These are phyloP conservation scores for Mycena rosella DNA, from an alignment of 768 basidiomycete species.

Conservation along the genomic window DNA sequence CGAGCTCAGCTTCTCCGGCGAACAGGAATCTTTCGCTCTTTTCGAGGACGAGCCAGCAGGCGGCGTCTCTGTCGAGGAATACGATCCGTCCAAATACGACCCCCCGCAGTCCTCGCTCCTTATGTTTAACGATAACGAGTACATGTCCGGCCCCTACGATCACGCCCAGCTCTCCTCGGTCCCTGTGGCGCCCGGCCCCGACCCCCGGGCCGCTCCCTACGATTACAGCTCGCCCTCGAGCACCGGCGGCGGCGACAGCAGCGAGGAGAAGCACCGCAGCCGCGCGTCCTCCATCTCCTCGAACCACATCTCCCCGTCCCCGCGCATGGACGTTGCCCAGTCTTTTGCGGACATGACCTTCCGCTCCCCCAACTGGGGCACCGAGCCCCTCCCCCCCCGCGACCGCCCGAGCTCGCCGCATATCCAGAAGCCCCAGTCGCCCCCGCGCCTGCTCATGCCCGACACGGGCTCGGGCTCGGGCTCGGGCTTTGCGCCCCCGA, in stretches of 20 bases:
- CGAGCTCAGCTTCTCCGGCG: constrained; percentile 71
- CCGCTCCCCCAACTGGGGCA: constrained; percentile 71
- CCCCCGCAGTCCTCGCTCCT: constrained; percentile 65
- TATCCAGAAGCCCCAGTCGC: constrained; percentile 71
- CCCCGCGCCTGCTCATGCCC: constrained; percentile 69
- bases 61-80: constrained; percentile 55
- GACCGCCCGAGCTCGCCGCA: constrained; percentile 41
- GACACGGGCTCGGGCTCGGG: constrained; percentile 43
- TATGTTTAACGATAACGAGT: constrained; percentile 69
- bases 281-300: constrained; percentile 80
- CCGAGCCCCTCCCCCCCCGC: constrained; percentile 60
- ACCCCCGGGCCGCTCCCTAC: constrained; percentile 57
- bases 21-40: constrained; percentile 61
- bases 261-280: constrained; percentile 62
- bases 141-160: constrained; percentile 58
- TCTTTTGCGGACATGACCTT: constrained; percentile 75
- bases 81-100: constrained; percentile 85
- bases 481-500: constrained; percentile 42
- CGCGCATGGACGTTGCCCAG: constrained; percentile 68
- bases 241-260: constrained; percentile 57
- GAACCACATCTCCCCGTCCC: constrained; percentile 64
- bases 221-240: constrained; percentile 77
- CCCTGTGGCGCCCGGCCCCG: constrained; percentile 54
- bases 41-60: constrained; percentile 59
- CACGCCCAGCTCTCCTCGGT: constrained; percentile 47